Conservation (phyloP, 768 basidiomycete species). For the Floccularia luteovirens region DNA sequence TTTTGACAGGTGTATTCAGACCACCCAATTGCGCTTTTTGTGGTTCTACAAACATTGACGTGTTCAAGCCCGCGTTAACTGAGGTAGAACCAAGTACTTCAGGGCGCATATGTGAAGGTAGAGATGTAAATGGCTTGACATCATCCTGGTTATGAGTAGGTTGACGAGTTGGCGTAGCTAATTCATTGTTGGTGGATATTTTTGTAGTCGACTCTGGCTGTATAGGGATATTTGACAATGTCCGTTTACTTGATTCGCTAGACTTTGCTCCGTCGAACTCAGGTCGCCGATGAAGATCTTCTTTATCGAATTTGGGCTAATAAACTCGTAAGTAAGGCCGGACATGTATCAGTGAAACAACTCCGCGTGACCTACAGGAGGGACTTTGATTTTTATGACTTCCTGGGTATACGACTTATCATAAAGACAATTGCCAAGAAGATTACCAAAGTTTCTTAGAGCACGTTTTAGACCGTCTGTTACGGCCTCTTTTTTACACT, state of each 20-base stretch:
- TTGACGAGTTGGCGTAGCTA: slow-evolving; percentile 11
- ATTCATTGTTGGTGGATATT: not conserved
- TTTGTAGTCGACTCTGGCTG: slow-evolving; percentile 5
- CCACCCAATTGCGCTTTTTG: no score
- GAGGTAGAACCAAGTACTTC: slow-evolving; percentile 11
- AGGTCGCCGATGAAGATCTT: slow-evolving; percentile 61
- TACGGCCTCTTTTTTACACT: slow-evolving; percentile 99
- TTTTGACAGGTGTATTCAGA: no score
- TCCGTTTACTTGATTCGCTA: slow-evolving; percentile 8
- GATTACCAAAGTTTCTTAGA: slow-evolving; percentile 86
- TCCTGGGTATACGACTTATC: slow-evolving; percentile 87
- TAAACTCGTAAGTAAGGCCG: slow-evolving; percentile 1
- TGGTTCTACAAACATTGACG: no score
- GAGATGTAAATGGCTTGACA: slow-evolving; percentile 19
- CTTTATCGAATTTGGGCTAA: slow-evolving; percentile 63
- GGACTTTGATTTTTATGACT: slow-evolving; percentile 80
- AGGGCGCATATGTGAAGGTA: slow-evolving; percentile 32
- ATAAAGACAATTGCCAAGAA: slow-evolving; percentile 96
- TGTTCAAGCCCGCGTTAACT: no score
- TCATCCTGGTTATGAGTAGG: slow-evolving; percentile 13
- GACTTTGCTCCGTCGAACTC: slow-evolving; percentile 52
- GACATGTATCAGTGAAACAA: not conserved
- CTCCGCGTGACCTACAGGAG: slow-evolving; percentile 48
- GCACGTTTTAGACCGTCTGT: slow-evolving; percentile 93
- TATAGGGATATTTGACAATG: slow-evolving; percentile 6